phyloP scores from a whole-genome alignment of 305 asterid species.

The Rubia peregrina region DNA sequence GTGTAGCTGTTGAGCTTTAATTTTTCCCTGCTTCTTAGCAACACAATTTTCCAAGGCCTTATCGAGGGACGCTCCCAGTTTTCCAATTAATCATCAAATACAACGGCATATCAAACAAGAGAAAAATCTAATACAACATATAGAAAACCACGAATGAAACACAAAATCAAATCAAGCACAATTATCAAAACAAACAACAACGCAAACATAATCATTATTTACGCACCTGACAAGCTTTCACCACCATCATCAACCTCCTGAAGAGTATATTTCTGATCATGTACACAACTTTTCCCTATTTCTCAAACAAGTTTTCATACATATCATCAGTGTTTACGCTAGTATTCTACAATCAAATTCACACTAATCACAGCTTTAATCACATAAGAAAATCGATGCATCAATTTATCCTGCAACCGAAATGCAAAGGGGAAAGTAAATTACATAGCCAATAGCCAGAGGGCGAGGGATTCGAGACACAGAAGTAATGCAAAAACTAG shows the following conservation, averaged over 20 bases:
- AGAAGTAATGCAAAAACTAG: conserved; percentile 11
- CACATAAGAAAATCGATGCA: neutral
- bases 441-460: conserved; percentile 60
- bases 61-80: too few species aligned
- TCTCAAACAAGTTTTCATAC: conserved; percentile 73
- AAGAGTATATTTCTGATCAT: conserved; percentile 45
- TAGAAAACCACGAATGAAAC: neutral
- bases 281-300: conserved; percentile 73
- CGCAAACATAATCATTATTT: neutral
- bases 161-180: neutral
- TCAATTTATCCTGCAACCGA: neutral
- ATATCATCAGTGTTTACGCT: conserved; percentile 77
- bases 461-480: conserved; percentile 7
- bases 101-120: neutral
- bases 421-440: neutral
- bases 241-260: conserved; percentile 85
- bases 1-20: too few species aligned
- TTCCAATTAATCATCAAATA: too few species aligned
- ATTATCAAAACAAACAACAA: neutral
- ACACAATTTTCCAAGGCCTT: too few species aligned
- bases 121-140: too few species aligned
- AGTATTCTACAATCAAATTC: conserved; percentile 43
- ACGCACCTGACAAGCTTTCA: conserved; percentile 80
- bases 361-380: conserved; percentile 9
- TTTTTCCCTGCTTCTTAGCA: too few species aligned